Evolutionary conservation across 164 flowering plant species (phyloP).

Genomic region (Piper longum): DNA sequence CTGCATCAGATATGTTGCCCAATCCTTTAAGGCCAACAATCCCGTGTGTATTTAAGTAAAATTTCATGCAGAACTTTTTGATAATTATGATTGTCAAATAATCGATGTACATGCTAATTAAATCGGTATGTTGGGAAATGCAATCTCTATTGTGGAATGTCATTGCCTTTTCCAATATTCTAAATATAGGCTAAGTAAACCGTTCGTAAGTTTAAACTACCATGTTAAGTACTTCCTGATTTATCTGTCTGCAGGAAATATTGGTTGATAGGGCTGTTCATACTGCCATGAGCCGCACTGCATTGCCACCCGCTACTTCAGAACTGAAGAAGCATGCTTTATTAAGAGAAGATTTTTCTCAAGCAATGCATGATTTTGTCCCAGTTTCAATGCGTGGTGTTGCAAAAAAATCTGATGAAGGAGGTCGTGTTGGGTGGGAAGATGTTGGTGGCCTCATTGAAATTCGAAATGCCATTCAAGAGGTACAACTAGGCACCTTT

Average conservation of each 20-base stretch:
- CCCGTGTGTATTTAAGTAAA: neutral
- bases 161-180: neutral
- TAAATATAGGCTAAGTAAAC: too few species aligned
- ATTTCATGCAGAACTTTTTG: neutral
- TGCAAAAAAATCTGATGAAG: constrained; percentile 64
- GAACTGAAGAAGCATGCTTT: constrained; percentile 27
- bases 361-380: constrained; percentile 72
- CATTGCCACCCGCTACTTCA: constrained; percentile 20
- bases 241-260: constrained; percentile 46
- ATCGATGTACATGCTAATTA: neutral
- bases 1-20: neutral
- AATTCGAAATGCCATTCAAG: constrained; percentile 61
- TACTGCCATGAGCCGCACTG: constrained; percentile 63
- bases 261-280: constrained; percentile 88
- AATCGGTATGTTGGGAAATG: neutral
- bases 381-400: constrained; percentile 94
- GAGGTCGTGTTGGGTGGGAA: constrained; percentile 84
- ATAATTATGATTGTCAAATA: neutral
- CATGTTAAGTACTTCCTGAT: neutral
- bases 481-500: constrained; percentile 29
- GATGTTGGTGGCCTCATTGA: constrained; percentile 90
- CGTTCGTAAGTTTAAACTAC: neutral
- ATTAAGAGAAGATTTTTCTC: constrained; percentile 53
- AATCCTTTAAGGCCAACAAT: neutral
- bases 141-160: neutral